Evolutionary conservation across 108 stramenopile genomes (phyloP), one percentile per base, ranked within the genome.

Genomic region (Phaeodactylum tricornutum): DNA sequence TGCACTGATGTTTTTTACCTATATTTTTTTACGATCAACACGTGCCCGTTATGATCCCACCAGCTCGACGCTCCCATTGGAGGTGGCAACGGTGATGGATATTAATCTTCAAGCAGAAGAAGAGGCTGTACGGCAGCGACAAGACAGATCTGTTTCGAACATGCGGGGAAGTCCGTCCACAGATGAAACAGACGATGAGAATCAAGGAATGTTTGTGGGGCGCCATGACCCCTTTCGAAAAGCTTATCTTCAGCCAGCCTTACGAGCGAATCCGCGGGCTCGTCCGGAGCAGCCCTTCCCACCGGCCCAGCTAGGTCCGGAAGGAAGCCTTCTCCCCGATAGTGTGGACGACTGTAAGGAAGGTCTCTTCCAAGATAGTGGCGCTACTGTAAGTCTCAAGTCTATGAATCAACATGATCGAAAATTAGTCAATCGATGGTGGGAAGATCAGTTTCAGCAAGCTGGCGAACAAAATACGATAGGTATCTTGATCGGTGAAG

Each of bases 61-160:
- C 1, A 87, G 83, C 52, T 77, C 69, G 12, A 77, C 74, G 19
- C 61, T 92, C 31, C 90, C 90, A 15, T 59, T 92, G 22, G 90
- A 92, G 47, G 82, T 92, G 11, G 90, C 90, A 9, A 85, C 90
- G 0, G 74, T 92, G 19, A 92, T 92, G 90, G 90, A 92, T 48
- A 92, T 87, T 28, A 77, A 62, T 38, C 34, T 92, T 24, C 64
- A 64, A 1, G 73, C 83, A 36, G 85, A 87, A 32, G 75, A 80
- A 47, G 81, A 80, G 35, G 47, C 39, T 5, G 15, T 32, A 3
- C 60, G 39, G 12, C 43, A 61, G 22, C 30, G 31, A 49, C 32
- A 62, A 56, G 21, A 3, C 37, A 11, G 25, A 6, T 38, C 44
- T 15, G 33, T 34, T 12, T 8, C 33, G 12, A 34, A 34, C 12